These are phyloP conservation scores for Heliamphora pulchella DNA, from an alignment of 179 eudicot species.

Conservation along the genomic window DNA sequence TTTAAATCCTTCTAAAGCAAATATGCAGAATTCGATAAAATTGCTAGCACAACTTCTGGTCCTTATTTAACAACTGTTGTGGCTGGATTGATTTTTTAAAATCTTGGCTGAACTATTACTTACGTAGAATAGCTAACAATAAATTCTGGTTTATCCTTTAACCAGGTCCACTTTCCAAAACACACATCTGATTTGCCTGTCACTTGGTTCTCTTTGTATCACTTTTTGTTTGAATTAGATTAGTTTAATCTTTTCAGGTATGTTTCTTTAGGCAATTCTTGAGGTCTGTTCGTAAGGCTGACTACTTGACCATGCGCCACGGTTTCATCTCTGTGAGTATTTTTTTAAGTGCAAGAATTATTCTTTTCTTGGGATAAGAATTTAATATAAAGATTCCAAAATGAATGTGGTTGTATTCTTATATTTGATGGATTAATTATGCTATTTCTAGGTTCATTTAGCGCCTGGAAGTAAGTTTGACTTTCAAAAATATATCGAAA, in stretches of 20 bases:
- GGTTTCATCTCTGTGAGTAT: constrained; percentile 74
- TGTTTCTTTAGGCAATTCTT: constrained; percentile 87
- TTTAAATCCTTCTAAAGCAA: not conserved
- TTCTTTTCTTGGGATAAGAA: not conserved
- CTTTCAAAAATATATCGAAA: constrained; percentile 84
- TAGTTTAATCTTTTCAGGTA: constrained; percentile 36
- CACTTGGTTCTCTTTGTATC: constrained; percentile 1
- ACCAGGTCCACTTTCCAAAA: not conserved
- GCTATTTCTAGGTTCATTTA: constrained; percentile 58
- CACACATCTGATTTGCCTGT: not conserved
- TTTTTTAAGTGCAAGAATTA: not conserved
- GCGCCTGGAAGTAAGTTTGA: constrained; percentile 80
- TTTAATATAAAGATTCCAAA: not conserved
- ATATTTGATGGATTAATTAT: not conserved
- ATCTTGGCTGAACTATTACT: too few relatives aligned
- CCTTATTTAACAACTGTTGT: not conserved
- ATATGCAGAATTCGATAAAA: not conserved
- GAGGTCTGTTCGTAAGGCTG: constrained; percentile 66
- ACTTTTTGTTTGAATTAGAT: not conserved
- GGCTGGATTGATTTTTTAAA: not conserved
- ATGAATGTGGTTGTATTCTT: not conserved
- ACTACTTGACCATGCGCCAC: constrained; percentile 82
- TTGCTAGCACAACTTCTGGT: not conserved
- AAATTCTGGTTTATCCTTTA: not conserved
- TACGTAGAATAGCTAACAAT: too few relatives aligned